Conservation (phyloP, 108 stramenopile species). For the Skeletonema menzelii region DNA sequence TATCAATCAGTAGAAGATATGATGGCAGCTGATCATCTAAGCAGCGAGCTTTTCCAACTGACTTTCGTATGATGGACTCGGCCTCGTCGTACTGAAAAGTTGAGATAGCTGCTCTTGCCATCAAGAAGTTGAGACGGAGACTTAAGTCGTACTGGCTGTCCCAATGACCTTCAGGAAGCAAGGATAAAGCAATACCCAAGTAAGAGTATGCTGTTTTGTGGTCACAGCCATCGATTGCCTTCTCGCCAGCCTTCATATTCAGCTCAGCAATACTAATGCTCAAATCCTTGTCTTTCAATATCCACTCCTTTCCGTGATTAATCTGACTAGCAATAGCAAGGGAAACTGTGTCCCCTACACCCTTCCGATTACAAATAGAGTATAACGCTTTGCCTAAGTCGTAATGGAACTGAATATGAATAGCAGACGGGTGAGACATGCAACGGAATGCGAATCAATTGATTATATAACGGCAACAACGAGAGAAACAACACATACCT, state of each 20-base stretch:
- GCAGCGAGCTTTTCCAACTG: background rate
- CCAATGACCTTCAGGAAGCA: constrained; percentile 6
- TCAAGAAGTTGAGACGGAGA: constrained; percentile 3
- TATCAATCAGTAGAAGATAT: background rate
- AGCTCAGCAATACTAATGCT: constrained; percentile 7
- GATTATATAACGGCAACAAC: background rate
- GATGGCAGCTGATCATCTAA: background rate
- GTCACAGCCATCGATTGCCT: constrained; percentile 10
- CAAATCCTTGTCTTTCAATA: background rate
- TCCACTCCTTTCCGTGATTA: background rate
- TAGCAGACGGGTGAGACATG: background rate
- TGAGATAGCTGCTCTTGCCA: background rate
- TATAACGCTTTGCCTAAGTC: background rate
- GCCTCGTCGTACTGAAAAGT: background rate
- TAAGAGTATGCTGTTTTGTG: background rate
- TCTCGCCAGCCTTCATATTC: constrained; percentile 24
- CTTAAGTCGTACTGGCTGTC: constrained; percentile 1
- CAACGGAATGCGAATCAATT: too few relatives aligned
- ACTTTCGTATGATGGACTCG: background rate
- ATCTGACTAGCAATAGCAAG: constrained; percentile 3
- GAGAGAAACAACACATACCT: background rate
- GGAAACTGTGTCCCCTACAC: background rate
- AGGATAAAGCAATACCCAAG: background rate
- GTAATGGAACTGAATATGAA: constrained; percentile 3
- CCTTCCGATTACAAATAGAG: background rate